Evolutionary conservation across 2,329 filamentous ascomycete genomes (phyloP).

Genomic region (Epichloe gansuensis): DNA sequence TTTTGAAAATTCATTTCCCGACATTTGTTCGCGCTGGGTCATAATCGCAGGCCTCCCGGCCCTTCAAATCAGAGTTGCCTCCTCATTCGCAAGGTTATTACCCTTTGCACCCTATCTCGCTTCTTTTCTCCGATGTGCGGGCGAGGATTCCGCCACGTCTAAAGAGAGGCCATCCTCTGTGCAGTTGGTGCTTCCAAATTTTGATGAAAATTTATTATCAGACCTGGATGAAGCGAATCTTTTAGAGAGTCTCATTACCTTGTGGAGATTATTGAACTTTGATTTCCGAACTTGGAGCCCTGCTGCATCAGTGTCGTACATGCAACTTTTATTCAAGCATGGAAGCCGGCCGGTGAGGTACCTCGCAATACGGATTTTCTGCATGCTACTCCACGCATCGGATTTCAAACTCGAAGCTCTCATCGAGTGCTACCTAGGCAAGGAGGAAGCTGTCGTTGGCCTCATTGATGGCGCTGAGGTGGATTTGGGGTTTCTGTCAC

Average conservation of each 20-base stretch:
- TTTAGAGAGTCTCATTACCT: conserved; percentile 26
- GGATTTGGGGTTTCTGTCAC: conserved; percentile 62
- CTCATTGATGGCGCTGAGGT: conserved; percentile 62
- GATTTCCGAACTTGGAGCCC: conserved; percentile 55
- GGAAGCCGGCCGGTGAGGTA: conserved; percentile 53
- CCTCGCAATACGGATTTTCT: conserved; percentile 70
- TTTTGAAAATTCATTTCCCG: conserved; percentile 64
- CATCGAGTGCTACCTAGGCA: conserved; percentile 50
- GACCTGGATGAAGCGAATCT: conserved; percentile 13
- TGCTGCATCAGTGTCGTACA: conserved; percentile 49
- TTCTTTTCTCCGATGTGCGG: conserved; percentile 50
- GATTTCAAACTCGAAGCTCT: conserved; percentile 67
- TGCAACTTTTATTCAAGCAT: conserved; percentile 57
- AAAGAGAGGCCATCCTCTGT: conserved; percentile 12
- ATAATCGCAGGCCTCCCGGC: conserved; percentile 28
- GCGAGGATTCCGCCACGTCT: background rate
- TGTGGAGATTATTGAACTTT: conserved; percentile 69
- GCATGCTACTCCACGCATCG: conserved; percentile 63
- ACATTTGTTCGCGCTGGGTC: conserved; percentile 73
- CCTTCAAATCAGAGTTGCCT: conserved; percentile 37
- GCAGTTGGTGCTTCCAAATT: conserved; percentile 17
- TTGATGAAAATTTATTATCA: conserved; percentile 16
- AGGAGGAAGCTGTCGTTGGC: conserved; percentile 47
- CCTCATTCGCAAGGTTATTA: conserved; percentile 66
- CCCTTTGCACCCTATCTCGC: conserved; percentile 72